Evolutionary conservation across 2,329 filamentous ascomycete species (phyloP), one percentile per base, ranked within the genome.

Genomic region (Nothophaeocryptopus gaeumannii): DNA sequence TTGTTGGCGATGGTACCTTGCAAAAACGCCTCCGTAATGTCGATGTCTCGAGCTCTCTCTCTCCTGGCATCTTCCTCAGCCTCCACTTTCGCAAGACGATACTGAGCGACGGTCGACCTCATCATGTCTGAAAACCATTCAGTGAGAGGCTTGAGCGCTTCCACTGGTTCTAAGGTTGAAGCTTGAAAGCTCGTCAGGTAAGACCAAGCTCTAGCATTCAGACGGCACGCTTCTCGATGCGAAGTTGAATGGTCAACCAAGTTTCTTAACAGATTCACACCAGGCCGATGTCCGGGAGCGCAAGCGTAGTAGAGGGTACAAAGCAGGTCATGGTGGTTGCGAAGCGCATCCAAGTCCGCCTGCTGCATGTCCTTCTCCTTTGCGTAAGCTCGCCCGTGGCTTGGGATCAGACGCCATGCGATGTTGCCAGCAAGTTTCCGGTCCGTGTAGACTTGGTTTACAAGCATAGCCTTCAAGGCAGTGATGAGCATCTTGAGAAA

Each of bases 261-360:
- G 45, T 76, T 71, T 26, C 71, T 74, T 40, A 84, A 72, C 5
- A 74, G 68, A 44, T 76, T 70, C 4, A 82, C 56, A 37, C 75
- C 72, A 35, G 79, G 79, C n/a, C 81, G 72, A 59, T 72, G 77
- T 1, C 71, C 69, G 26, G 75, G 65, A 20, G 81, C 80, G 33
- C 78, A 76, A 36, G 74, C 75, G 71, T 74, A 82, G 61, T 83
- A 83, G 11, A 84, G 68, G 3, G 78, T 80, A 47, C 77, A 80
- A 0, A 84, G 71, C 12, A 84, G 69, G 58, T 84, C 80, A 55
- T 83, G 80, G 51, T 84, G 80, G 56, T 84, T 84, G 40, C 79
- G 74, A 39, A 84, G 66, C 1, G 81, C 79, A 44, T 79, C 74
- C 10, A 84, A 66, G 54, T 80, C 80, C 48, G 75, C 71, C 45